phyloP scores from a whole-genome alignment of 1,139 yeast genomes.

The Suhomyces yuchorum region DNA sequence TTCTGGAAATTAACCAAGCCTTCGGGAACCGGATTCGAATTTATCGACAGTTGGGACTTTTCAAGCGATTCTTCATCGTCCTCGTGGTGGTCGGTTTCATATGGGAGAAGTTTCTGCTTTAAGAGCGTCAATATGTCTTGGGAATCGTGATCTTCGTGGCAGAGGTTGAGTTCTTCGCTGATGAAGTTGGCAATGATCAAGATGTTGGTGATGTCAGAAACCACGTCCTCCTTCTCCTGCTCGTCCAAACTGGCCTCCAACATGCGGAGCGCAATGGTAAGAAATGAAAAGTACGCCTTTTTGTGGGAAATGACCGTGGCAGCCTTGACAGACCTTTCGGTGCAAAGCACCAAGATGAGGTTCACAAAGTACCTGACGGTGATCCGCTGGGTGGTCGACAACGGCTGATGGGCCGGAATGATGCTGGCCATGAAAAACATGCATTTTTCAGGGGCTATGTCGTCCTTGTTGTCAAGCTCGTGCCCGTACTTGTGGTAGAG shows the following conservation, averaged over 20 bases:
- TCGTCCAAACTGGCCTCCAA: conserved; percentile 1
- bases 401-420: neutral
- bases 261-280: neutral
- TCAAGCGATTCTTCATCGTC: neutral
- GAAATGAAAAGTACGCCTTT: neutral
- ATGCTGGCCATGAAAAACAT: conserved; percentile 2
- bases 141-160: neutral
- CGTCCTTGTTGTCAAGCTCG: conserved; percentile 4
- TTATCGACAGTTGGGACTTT: neutral
- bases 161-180: neutral
- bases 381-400: conserved; percentile 3
- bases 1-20: conserved; percentile 1
- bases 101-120: conserved; percentile 1
- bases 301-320: neutral
- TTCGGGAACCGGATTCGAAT: neutral
- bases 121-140: neutral
- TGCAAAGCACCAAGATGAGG: conserved; percentile 9
- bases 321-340: neutral
- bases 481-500: conserved; percentile 26
- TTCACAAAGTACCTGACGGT: conserved; percentile 9
- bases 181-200: conserved; percentile 6
- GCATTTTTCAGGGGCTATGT: conserved; percentile 1
- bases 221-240: conserved; percentile 5
- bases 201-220: conserved; percentile 8
- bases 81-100: neutral